A percentile compares a stretch with the other conserved stretches of the same genome.
These are phyloP conservation scores for Aspergillus latus DNA, from an alignment of 2,329 filamentous ascomycete species.

Conservation along the genomic window DNA sequence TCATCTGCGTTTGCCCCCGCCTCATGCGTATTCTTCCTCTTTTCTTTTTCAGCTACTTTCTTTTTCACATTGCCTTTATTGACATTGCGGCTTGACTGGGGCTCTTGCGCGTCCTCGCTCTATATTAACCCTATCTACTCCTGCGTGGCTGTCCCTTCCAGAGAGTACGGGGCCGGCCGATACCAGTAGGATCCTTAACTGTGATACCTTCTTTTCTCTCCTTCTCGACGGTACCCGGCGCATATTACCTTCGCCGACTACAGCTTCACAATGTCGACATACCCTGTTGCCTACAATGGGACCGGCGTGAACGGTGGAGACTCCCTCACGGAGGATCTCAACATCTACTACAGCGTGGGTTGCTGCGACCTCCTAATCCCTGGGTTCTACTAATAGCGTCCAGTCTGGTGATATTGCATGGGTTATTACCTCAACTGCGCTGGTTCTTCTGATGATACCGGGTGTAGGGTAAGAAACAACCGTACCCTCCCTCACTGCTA, in stretches of 20 bases:
- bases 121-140: conserved; percentile 6
- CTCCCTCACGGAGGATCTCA: conserved; percentile 68
- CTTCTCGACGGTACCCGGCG: conserved; percentile 8
- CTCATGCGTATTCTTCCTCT: conserved; percentile 6
- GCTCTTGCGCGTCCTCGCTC: conserved; percentile 2
- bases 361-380: background rate
- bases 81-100: background rate
- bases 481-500: too few relatives aligned
- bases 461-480: conserved; percentile 75
- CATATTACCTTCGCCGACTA: background rate
- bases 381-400: background rate
- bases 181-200: conserved; percentile 11
- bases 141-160: background rate
- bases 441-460: conserved; percentile 89
- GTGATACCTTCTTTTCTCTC: conserved; percentile 16
- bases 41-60: conserved; percentile 13
- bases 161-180: conserved; percentile 7
- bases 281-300: conserved; percentile 58
- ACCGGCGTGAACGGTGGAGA: conserved; percentile 59
- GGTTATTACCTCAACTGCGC: conserved; percentile 72
- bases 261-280: conserved; percentile 33
- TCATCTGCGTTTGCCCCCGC: conserved; percentile 11
- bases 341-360: conserved; percentile 70
- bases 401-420: conserved; percentile 80
- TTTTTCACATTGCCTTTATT: conserved; percentile 1